Percentiles rank a stretch among this genome's conserved stretches.
Conservation (phyloP, 1,139 yeast genomes). For the Groenewaldozyma auringiensis region DNA sequence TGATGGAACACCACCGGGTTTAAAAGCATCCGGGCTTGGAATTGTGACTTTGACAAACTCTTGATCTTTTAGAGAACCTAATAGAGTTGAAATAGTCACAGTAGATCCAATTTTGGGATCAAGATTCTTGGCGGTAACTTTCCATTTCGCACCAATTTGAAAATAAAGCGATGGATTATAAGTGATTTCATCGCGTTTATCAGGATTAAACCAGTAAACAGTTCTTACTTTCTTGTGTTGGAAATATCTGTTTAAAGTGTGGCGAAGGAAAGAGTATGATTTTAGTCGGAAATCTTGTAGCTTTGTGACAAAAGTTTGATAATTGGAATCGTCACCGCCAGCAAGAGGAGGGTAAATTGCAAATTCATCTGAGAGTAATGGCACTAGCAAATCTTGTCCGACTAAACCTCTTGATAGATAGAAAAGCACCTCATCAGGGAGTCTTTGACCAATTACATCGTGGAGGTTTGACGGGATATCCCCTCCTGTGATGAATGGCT, state of each 20-base stretch:
- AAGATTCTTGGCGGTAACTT: constrained; percentile 9
- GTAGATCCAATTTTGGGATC: background rate
- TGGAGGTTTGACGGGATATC: constrained; percentile 72
- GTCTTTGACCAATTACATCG: constrained; percentile 72
- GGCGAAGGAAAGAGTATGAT: constrained; percentile 62
- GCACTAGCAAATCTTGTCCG: constrained; percentile 57
- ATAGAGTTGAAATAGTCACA: constrained; percentile 4
- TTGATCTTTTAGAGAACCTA: constrained; percentile 4
- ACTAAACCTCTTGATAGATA: constrained; percentile 75
- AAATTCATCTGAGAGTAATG: constrained; percentile 57
- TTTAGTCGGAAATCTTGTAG: constrained; percentile 48
- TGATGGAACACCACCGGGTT: background rate
- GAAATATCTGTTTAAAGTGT: constrained; percentile 72
- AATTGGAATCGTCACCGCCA: constrained; percentile 51
- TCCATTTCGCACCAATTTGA: constrained; percentile 18
- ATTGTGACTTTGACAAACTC: constrained; percentile 5
- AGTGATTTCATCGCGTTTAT: constrained; percentile 12
- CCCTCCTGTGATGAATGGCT: constrained; percentile 37
- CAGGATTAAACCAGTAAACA: constrained; percentile 46
- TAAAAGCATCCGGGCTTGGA: background rate
- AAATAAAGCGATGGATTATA: constrained; percentile 20
- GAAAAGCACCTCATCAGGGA: constrained; percentile 80
- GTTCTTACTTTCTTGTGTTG: constrained; percentile 58
- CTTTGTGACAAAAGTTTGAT: constrained; percentile 46
- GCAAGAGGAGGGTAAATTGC: constrained; percentile 66